Evolutionary conservation across 129 eudicot species (phyloP).

Genomic region (Dittrichia graveolens): DNA sequence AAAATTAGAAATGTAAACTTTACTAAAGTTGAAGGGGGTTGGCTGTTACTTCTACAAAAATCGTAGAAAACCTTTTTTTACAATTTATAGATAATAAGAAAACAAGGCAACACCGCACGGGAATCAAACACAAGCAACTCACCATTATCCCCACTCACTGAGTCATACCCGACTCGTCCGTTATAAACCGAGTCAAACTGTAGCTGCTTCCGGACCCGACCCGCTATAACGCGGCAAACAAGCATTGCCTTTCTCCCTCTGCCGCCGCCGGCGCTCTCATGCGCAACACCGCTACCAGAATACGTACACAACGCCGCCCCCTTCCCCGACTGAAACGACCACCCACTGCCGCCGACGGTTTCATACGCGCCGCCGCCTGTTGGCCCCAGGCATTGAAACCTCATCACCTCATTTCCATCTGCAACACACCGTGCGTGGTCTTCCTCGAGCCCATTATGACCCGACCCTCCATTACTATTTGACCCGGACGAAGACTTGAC

Average conservation of each 20-base stretch:
- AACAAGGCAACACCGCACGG: constrained; percentile 93
- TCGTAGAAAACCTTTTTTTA: constrained; percentile 46
- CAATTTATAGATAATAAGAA: constrained; percentile 81
- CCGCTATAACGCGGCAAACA: constrained; percentile 93
- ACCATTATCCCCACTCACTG: constrained; percentile 76
- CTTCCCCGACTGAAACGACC: constrained; percentile 53
- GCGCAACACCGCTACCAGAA: constrained; percentile 85
- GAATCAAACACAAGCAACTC: constrained; percentile 88
- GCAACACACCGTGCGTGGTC: constrained; percentile 89
- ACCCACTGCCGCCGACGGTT: constrained; percentile 51
- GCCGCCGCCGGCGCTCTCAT: constrained; percentile 87
- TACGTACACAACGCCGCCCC: constrained; percentile 68
- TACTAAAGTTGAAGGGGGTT: constrained; percentile 24
- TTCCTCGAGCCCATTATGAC: constrained; percentile 31
- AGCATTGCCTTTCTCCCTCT: constrained; percentile 83
- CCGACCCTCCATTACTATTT: constrained; percentile 26
- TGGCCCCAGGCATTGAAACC: constrained; percentile 86
- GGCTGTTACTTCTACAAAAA: constrained; percentile 26
- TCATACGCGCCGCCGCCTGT: constrained; percentile 55
- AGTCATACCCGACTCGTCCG: constrained; percentile 72
- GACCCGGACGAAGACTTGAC: constrained; percentile 49
- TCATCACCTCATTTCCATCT: constrained; percentile 97
- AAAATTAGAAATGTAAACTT: background rate
- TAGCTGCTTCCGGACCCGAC: constrained; percentile 63
- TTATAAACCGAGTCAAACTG: constrained; percentile 41